phyloP scores from a whole-genome alignment of 306 rosid species.

The Ormosia semicastrata region DNA sequence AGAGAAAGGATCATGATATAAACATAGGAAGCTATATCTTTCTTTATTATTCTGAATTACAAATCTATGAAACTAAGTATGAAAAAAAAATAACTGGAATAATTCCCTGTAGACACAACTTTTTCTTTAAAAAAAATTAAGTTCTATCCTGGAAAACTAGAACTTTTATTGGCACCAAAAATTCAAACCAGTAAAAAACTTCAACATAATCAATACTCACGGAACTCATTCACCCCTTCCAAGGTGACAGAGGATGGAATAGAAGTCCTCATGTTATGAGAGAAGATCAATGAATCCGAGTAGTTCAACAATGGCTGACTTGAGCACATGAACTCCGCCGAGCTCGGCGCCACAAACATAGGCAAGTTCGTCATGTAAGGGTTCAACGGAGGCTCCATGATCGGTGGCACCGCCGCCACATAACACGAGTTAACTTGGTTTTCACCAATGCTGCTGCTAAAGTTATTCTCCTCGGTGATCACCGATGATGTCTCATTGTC shows the following conservation, averaged over 20 bases:
- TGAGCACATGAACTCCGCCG: slow-evolving; percentile 39
- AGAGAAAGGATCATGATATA: background rate
- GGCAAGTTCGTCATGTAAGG: slow-evolving; percentile 47
- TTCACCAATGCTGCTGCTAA: slow-evolving; percentile 31
- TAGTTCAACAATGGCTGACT: slow-evolving; percentile 42
- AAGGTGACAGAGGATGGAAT: slow-evolving; percentile 30
- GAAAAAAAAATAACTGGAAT: background rate
- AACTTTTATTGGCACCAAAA: slow-evolving; percentile 36
- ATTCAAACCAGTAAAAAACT: background rate
- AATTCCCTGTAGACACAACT: background rate
- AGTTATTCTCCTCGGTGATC: slow-evolving; percentile 51
- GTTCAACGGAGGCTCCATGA: slow-evolving; percentile 36
- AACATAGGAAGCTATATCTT: slow-evolving; percentile 15
- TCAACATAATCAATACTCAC: slow-evolving; percentile 25
- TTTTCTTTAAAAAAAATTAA: slow-evolving; percentile 6
- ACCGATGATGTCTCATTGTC: slow-evolving; percentile 72
- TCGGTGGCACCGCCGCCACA: slow-evolving; percentile 4
- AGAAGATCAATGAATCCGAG: slow-evolving; percentile 37
- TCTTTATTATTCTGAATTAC: slow-evolving; percentile 24
- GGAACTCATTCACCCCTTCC: slow-evolving; percentile 33
- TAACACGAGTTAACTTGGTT: slow-evolving; percentile 60
- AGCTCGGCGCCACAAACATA: slow-evolving; percentile 15
- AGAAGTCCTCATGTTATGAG: slow-evolving; percentile 32
- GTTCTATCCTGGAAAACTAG: slow-evolving; percentile 44
- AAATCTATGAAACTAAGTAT: slow-evolving; percentile 14